A percentile compares a stretch with the other conserved stretches of the same genome.
phyloP scores from a whole-genome alignment of 371 early-diverging fungal genomes.

The Blakeslea trispora region DNA sequence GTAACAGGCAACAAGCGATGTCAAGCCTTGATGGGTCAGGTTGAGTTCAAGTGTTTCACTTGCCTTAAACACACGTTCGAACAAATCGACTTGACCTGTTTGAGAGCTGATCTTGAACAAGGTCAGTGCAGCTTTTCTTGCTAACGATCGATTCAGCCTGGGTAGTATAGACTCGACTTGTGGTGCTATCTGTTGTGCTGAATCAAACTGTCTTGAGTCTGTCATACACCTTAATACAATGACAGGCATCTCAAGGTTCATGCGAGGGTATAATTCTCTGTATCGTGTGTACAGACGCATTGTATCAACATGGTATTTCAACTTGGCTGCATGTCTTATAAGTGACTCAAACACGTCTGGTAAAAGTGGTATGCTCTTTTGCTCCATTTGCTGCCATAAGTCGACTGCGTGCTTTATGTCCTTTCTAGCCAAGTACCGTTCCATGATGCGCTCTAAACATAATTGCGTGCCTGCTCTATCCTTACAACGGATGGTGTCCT shows the following conservation, averaged over 20 bases:
- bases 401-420: conserved; percentile 25
- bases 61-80: conserved; percentile 19
- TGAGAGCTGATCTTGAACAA: conserved; percentile 37
- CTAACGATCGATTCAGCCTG: conserved; percentile 6
- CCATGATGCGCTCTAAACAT: conserved; percentile 19
- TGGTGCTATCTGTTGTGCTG: conserved; percentile 14
- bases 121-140: conserved; percentile 8
- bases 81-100: conserved; percentile 30
- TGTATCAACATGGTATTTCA: conserved; percentile 28
- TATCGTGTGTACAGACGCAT: conserved; percentile 30
- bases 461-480: conserved; percentile 21
- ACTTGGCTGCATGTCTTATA: conserved; percentile 12
- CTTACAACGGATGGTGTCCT: conserved; percentile 14
- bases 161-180: conserved; percentile 17
- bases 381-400: conserved; percentile 23
- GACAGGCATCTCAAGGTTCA: conserved; percentile 21
- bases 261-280: conserved; percentile 31
- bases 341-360: not conserved
- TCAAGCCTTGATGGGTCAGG: conserved; percentile 29
- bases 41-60: conserved; percentile 16
- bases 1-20: conserved; percentile 39
- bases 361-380: not conserved
- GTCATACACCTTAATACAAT: conserved; percentile 24
- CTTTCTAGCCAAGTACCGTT: conserved; percentile 20
- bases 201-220: conserved; percentile 10